A percentile compares a stretch with the other conserved stretches of the same genome.
Evolutionary conservation across 2,329 filamentous ascomycete genomes (phyloP).

Genomic region (Elsinoe necatrix): DNA sequence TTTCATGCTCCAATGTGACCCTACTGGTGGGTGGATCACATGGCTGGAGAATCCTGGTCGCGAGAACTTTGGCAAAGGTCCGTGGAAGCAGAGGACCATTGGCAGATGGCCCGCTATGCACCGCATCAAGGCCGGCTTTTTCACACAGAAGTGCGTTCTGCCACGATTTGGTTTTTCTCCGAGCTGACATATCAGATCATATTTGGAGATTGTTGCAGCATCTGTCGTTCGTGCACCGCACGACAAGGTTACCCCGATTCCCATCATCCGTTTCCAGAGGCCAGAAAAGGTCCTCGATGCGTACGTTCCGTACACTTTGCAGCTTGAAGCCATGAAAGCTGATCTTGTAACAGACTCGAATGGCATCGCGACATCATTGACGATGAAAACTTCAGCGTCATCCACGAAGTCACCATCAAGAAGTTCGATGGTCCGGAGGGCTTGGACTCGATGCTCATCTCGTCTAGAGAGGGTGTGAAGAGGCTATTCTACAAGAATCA

Average conservation of each 20-base stretch:
- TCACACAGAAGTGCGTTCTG: background rate
- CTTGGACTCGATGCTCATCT: slow-evolving; percentile 7
- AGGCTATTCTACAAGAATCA: slow-evolving; percentile 13
- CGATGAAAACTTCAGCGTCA: slow-evolving; percentile 13
- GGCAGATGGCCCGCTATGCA: slow-evolving; percentile 9
- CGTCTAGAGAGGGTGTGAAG: slow-evolving; percentile 3
- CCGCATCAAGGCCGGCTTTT: slow-evolving; percentile 4
- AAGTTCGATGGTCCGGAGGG: slow-evolving; percentile 10
- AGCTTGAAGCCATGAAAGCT: too few relatives aligned
- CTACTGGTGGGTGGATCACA: slow-evolving; percentile 4
- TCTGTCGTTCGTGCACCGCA: slow-evolving; percentile 7
- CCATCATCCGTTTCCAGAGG: slow-evolving; percentile 10
- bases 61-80: slow-evolving; percentile 12
- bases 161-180: background rate
- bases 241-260: slow-evolving; percentile 12
- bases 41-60: slow-evolving; percentile 9
- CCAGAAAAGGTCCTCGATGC: slow-evolving; percentile 13
- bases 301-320: background rate
- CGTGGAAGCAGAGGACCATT: slow-evolving; percentile 10
- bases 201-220: slow-evolving; percentile 3
- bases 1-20: slow-evolving; percentile 10
- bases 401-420: slow-evolving; percentile 10
- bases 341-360: slow-evolving; percentile 6
- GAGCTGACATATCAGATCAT: background rate
- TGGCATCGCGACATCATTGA: slow-evolving; percentile 14